Conservation (phyloP, 2,329 filamentous ascomycete species). For the Diaporthe citrichinensis region DNA sequence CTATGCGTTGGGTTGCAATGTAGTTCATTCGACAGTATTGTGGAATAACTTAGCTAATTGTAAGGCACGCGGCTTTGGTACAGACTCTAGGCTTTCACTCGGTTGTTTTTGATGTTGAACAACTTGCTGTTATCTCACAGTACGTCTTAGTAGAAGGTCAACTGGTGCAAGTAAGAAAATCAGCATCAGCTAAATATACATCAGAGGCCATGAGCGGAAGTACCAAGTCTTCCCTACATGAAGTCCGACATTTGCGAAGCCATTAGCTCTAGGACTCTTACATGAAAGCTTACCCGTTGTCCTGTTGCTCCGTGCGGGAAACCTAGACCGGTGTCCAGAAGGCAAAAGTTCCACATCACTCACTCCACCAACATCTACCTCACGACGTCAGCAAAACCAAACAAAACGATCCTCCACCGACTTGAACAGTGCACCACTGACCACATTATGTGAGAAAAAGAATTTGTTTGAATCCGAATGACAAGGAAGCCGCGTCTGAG, state of each 20-base stretch:
- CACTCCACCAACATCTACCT: not conserved
- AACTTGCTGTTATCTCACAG: not conserved
- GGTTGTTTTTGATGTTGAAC: not conserved
- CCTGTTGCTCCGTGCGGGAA: not conserved
- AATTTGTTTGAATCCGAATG: too few relatives aligned
- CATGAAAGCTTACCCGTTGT: not conserved
- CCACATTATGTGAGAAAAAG: too few relatives aligned
- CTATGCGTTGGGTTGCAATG: not conserved
- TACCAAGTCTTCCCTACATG: too few relatives aligned
- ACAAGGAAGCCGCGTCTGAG: too few relatives aligned
- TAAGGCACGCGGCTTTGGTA: not conserved
- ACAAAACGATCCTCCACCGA: slow-evolving; percentile 31
- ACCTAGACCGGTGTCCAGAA: not conserved
- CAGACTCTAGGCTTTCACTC: not conserved
- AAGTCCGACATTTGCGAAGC: not conserved
- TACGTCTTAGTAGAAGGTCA: not conserved
- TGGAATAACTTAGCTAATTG: not conserved
- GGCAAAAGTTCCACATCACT: not conserved
- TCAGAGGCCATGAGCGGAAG: too few relatives aligned
- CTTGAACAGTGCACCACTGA: slow-evolving; percentile 35
- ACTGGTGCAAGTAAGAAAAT: not conserved
- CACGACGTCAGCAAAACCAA: not conserved
- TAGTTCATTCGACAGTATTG: not conserved
- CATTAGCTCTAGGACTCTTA: not conserved
- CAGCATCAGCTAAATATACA: not conserved